Evolutionary conservation across 495 filamentous ascomycete species (phyloP).

Genomic region (Schizothecium vesticola): DNA sequence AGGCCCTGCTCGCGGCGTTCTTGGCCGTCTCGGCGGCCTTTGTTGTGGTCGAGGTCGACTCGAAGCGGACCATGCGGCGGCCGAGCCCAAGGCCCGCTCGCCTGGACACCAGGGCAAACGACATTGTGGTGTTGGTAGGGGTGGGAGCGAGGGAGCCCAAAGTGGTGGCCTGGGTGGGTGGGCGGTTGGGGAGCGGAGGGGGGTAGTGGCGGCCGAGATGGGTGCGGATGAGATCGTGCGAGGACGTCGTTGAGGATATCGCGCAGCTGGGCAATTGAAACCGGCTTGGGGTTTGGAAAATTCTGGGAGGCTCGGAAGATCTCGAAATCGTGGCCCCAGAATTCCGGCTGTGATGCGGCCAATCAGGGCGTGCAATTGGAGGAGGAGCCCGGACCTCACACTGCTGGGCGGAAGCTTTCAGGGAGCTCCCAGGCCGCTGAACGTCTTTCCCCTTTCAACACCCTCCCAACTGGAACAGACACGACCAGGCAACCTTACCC

Average conservation of each 20-base stretch:
- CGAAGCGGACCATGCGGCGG: constrained; percentile 45
- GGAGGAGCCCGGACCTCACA: constrained; percentile 4
- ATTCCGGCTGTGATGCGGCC: constrained; percentile 21
- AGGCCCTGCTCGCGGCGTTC: constrained; percentile 56
- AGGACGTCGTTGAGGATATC: constrained; percentile 21
- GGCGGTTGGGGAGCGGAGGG: not conserved
- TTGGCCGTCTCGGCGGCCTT: constrained; percentile 61
- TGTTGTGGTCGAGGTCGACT: constrained; percentile 38
- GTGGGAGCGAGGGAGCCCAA: not conserved
- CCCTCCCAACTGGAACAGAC: not conserved
- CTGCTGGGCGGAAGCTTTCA: constrained; percentile 5
- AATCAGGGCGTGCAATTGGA: constrained; percentile 27
- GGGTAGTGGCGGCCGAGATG: constrained; percentile 2
- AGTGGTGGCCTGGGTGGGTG: not conserved
- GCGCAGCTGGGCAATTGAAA: constrained; percentile 20
- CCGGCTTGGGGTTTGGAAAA: constrained; percentile 23
- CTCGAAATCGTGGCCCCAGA: constrained; percentile 27
- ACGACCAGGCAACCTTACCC: no score
- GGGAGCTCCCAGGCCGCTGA: not conserved
- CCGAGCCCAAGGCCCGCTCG: constrained; percentile 33
- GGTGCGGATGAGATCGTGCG: constrained; percentile 8
- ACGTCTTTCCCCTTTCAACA: constrained; percentile 15
- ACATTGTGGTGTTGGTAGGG: constrained; percentile 17
- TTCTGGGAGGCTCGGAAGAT: constrained; percentile 31
- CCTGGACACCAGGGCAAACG: constrained; percentile 29